A percentile compares a stretch with the other conserved stretches of the same genome.
phyloP scores from a whole-genome alignment of 2,329 filamentous ascomycete species.

The Endoconidiophora polonica region DNA sequence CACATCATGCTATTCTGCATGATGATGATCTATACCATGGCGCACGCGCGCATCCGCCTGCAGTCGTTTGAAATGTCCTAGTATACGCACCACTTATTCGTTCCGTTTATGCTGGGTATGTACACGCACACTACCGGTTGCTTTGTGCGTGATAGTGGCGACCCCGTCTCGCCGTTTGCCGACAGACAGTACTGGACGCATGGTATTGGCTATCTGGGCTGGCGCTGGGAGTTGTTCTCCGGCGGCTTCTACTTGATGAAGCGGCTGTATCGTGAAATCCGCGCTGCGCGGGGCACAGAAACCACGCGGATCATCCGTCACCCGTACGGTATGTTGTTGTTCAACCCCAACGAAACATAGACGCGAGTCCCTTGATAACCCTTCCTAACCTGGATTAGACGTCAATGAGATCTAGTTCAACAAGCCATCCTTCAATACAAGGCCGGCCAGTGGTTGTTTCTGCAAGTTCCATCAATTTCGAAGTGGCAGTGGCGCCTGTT shows the following conservation, averaged over 20 bases:
- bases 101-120: conserved; percentile 81
- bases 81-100: conserved; percentile 98
- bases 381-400: conserved; percentile 34
- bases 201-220: conserved; percentile 88
- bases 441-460: conserved; percentile 93
- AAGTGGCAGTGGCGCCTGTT: conserved; percentile 95
- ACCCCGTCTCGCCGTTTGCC: conserved; percentile 68
- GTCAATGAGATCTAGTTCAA: conserved; percentile 94
- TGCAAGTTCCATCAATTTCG: conserved; percentile 81
- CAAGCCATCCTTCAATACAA: conserved; percentile 98
- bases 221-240: conserved; percentile 87
- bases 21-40: conserved; percentile 94
- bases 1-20: conserved; percentile 99
- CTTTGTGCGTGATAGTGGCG: conserved; percentile 71
- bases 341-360: not conserved
- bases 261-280: conserved; percentile 79
- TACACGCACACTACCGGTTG: conserved; percentile 94
- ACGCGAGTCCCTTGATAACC: not conserved
- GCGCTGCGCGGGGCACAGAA: conserved; percentile 64
- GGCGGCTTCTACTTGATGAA: conserved; percentile 76
- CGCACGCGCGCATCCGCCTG: conserved; percentile 82
- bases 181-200: conserved; percentile 72
- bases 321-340: conserved; percentile 60
- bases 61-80: conserved; percentile 98
- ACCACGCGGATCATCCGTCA: conserved; percentile 91